These are phyloP conservation scores for Discostella stelligeroides DNA, from an alignment of 108 stramenopile species.

Conservation along the genomic window DNA sequence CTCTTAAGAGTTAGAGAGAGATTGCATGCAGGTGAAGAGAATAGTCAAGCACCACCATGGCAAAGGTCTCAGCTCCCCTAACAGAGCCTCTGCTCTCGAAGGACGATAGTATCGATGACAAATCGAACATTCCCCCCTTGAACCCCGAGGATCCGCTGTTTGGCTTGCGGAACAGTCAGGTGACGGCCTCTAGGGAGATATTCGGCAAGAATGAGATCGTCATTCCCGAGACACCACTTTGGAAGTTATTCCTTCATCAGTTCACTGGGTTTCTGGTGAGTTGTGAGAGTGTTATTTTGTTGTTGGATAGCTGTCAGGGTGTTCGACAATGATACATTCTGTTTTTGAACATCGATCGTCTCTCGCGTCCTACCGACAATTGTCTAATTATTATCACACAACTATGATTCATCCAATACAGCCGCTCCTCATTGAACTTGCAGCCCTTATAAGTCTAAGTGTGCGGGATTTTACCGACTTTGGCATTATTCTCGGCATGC, in stretches of 20 bases:
- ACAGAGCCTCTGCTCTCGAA: not conserved
- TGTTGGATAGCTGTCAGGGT: no score
- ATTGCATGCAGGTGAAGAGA: not conserved
- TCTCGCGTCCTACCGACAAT: not conserved
- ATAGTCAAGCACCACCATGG: not conserved
- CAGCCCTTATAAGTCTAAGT: slow-evolving; percentile 50
- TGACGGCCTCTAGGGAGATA: not conserved
- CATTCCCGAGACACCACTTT: slow-evolving; percentile 41
- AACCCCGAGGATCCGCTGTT: slow-evolving; percentile 33
- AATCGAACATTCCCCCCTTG: slow-evolving; percentile 20
- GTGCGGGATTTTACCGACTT: slow-evolving; percentile 59
- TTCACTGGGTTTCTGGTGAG: slow-evolving; percentile 42
- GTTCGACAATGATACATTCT: not conserved
- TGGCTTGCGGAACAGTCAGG: slow-evolving; percentile 19
- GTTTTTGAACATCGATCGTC: not conserved
- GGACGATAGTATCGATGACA: not conserved
- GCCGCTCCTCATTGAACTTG: slow-evolving; percentile 59
- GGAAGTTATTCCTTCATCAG: slow-evolving; percentile 37
- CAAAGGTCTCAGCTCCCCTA: not conserved
- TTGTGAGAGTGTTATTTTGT: no score
- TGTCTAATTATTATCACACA: not conserved
- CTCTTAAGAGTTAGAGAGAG: no score
- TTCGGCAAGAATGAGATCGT: slow-evolving; percentile 44
- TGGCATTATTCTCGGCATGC: slow-evolving; percentile 61
- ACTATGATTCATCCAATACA: not conserved